Conservation (phyloP, 2,329 filamentous ascomycete genomes). For the Exophiala bonariae region DNA sequence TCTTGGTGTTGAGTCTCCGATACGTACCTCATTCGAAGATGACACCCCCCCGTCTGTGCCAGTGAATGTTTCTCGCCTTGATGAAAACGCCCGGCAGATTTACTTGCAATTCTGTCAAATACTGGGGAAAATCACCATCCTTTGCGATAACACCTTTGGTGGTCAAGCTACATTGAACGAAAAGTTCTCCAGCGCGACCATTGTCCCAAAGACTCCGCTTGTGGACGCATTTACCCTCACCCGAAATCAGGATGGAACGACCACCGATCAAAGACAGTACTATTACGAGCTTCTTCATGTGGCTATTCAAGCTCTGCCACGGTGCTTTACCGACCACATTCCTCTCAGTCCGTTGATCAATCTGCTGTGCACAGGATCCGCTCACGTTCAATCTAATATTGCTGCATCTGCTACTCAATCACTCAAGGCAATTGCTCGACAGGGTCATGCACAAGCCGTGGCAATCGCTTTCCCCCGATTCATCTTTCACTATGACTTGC, state of each 20-base stretch:
- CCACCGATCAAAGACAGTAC: constrained; percentile 81
- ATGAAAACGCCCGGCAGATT: constrained; percentile 77
- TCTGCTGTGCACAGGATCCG: constrained; percentile 91
- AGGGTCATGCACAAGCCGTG: constrained; percentile 90
- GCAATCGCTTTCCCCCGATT: constrained; percentile 96
- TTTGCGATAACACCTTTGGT: constrained; percentile 96
- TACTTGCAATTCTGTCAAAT: constrained; percentile 94
- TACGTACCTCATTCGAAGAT: constrained; percentile 33
- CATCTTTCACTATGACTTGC: constrained; percentile 97
- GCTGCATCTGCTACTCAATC: constrained; percentile 89
- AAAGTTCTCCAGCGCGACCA: constrained; percentile 72
- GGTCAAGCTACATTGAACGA: constrained; percentile 94
- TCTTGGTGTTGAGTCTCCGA: constrained; percentile 34
- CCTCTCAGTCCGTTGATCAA: constrained; percentile 94
- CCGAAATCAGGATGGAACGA: constrained; percentile 74
- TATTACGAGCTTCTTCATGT: constrained; percentile 96
- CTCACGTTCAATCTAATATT: constrained; percentile 90
- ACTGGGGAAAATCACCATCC: constrained; percentile 89
- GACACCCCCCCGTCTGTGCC: constrained; percentile 40
- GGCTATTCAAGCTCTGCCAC: constrained; percentile 88
- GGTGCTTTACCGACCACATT: constrained; percentile 88
- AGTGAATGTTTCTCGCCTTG: constrained; percentile 62
- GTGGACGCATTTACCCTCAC: constrained; percentile 90
- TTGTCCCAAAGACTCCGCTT: constrained; percentile 85
- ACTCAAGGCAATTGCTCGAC: constrained; percentile 89